Evolutionary conservation across 2,329 filamentous ascomycete species (phyloP).

Genomic region (Colletotrichum sp.): DNA sequence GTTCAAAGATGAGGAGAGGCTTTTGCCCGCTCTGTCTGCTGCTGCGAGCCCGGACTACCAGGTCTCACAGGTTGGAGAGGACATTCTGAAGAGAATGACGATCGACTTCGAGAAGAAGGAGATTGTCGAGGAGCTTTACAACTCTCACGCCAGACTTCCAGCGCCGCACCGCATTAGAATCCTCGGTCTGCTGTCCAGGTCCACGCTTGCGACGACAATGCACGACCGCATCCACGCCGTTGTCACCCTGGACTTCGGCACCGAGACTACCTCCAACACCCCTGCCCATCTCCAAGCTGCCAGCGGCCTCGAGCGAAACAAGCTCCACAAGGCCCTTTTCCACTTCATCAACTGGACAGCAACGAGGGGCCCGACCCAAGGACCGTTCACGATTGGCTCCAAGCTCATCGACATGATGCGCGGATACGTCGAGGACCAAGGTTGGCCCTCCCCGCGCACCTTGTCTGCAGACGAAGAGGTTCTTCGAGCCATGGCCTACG

Average conservation of each 20-base stretch:
- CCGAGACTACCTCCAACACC: constrained; percentile 6
- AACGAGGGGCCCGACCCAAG: constrained; percentile 65
- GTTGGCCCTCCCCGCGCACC: constrained; percentile 76
- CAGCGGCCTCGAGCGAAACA: constrained; percentile 74
- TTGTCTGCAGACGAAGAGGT: constrained; percentile 51
- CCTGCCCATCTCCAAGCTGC: constrained; percentile 37
- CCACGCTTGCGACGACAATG: constrained; percentile 73
- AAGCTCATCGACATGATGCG: constrained; percentile 72
- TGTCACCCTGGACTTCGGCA: constrained; percentile 67
- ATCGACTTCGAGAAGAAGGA: constrained; percentile 73
- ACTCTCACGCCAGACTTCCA: constrained; percentile 75
- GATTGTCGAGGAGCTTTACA: constrained; percentile 71
- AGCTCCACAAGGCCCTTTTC: constrained; percentile 83
- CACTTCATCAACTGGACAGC: constrained; percentile 88
- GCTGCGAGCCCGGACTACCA: constrained; percentile 82
- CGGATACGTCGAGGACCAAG: constrained; percentile 78
- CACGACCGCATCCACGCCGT: constrained; percentile 70
- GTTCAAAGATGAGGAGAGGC: constrained; percentile 83
- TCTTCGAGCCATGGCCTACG: constrained; percentile 83
- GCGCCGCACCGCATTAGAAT: constrained; percentile 79
- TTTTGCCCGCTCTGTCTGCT: constrained; percentile 83
- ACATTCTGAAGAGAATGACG: constrained; percentile 81
- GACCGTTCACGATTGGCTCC: constrained; percentile 70
- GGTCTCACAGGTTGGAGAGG: constrained; percentile 84
- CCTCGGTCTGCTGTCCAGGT: constrained; percentile 77